Evolutionary conservation across 2,329 filamentous ascomycete genomes (phyloP), one percentile per base, ranked within the genome.

Genomic region (Paecilomyces dactylethromorphus): DNA sequence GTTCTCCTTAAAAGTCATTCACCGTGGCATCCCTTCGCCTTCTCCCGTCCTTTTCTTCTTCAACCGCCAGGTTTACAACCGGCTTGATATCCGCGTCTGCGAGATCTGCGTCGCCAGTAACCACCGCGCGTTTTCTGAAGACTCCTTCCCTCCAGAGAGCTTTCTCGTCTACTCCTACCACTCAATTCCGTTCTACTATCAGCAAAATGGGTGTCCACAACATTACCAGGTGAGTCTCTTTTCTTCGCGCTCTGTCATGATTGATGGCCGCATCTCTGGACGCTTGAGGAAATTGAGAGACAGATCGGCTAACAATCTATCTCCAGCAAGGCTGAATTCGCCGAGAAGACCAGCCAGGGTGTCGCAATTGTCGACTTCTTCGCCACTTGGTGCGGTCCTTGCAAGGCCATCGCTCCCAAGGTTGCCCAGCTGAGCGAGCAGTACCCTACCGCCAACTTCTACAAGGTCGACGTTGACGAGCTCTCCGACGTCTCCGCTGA

Each of bases 381-480:
- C 76, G 92, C 92, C 58, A 86, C 81, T 63, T 97, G 92, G 92
- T 97, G 93, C 81, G 92, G 91, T 61, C 93, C 93, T 61, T 97
- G 93, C 88, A 96, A 92, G 82, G 83, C 87, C 68, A 94, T 97
- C 69, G 85, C 91, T 18, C 93, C 92, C 60, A 76, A 86, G 62
- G 80, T 96, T 59, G 82, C 82, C 67, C 82, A 87, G 83, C 88
- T 77, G 72, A 84, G 64, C 69, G 74, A 87, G 51, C 73, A 77
- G 59, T 84, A 84, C 78, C 75, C 83, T 64, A 74, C 79, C 65
- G 82, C 88, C 65, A 81, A 84, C 75, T 97, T 96, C 79, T 86
- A 86, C 83, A 94, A 96, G 84, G 81, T 97, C 72, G 92, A 97
- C 75, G 92, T 97, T 68, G 92, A 97, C 75, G 81, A 91, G 64